Evolutionary conservation across 208 protist genomes (phyloP).

Genomic region (Phytomonas sp.): DNA sequence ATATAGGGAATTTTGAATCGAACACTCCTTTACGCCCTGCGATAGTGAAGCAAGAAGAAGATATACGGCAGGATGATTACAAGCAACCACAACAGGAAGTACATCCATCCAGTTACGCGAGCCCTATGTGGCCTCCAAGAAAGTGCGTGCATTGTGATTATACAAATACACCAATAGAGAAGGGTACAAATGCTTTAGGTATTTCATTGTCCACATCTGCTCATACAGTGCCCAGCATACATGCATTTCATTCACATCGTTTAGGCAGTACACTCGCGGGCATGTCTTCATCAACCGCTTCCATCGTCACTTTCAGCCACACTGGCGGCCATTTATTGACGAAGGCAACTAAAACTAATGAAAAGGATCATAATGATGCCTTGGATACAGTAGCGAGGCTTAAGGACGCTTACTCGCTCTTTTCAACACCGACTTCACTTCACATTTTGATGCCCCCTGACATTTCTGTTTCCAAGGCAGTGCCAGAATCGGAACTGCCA

Average conservation of each 20-base stretch:
- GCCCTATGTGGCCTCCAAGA: not conserved
- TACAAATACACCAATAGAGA: not conserved
- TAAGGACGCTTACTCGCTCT: not conserved
- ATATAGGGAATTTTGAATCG: not conserved
- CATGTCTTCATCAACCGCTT: not conserved
- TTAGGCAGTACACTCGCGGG: not conserved
- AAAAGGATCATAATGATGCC: not conserved
- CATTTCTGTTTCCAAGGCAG: not conserved
- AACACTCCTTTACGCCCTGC: not conserved
- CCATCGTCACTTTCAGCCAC: not conserved
- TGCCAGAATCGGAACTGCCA: not conserved
- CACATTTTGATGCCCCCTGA: not conserved
- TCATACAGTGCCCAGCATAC: not conserved
- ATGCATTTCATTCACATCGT: not conserved
- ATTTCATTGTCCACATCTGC: not conserved
- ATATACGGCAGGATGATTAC: not conserved
- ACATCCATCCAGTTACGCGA: not conserved
- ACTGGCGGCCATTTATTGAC: not conserved
- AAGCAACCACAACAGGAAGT: not conserved
- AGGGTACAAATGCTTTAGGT: not conserved
- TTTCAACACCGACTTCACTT: not conserved
- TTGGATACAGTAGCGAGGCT: not conserved
- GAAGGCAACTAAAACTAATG: not conserved
- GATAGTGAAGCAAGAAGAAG: not conserved
- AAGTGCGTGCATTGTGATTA: not conserved